A percentile compares a stretch with the other conserved stretches of the same genome.
Conservation (phyloP, 108 stramenopile genomes). For the Cyclotella choctawhatcheeana region DNA sequence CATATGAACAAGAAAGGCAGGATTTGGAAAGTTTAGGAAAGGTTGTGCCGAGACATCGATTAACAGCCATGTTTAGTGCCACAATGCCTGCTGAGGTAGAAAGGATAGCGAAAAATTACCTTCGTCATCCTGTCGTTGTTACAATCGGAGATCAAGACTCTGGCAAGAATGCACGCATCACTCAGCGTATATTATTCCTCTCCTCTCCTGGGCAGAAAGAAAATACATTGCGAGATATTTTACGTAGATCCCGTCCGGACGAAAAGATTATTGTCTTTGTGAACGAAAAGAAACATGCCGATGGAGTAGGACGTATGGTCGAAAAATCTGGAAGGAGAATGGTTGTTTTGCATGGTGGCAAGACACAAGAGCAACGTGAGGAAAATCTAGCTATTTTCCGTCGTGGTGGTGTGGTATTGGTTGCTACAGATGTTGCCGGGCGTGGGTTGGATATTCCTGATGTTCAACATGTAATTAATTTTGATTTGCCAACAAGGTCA, state of each 20-base stretch:
- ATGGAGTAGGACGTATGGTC: conserved; percentile 80
- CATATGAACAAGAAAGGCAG: conserved; percentile 81
- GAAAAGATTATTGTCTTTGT: conserved; percentile 98
- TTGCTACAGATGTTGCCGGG: conserved; percentile 98
- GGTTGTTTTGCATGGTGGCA: conserved; percentile 96
- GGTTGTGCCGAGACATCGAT: conserved; percentile 71
- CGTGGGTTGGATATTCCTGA: conserved; percentile 97
- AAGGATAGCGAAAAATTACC: conserved; percentile 88
- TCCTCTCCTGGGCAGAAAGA: conserved; percentile 87
- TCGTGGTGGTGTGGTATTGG: conserved; percentile 74
- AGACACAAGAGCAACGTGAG: conserved; percentile 97
- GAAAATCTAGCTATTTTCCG: conserved; percentile 89
- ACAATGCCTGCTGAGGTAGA: conserved; percentile 97
- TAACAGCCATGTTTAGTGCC: conserved; percentile 98
- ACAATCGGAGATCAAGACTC: conserved; percentile 92
- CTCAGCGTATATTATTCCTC: conserved; percentile 85
- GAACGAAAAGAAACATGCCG: conserved; percentile 94
- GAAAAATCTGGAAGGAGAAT: conserved; percentile 73
- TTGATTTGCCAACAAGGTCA: conserved; percentile 88
- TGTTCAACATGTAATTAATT: conserved; percentile 97
- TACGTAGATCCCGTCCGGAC: conserved; percentile 42
- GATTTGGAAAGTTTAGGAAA: conserved; percentile 57
- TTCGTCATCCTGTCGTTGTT: conserved; percentile 91
- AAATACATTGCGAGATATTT: conserved; percentile 63
- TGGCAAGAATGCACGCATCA: conserved; percentile 94